These are phyloP conservation scores for Yarrowia porcina DNA, from an alignment of 805 yeast species.

Conservation along the genomic window DNA sequence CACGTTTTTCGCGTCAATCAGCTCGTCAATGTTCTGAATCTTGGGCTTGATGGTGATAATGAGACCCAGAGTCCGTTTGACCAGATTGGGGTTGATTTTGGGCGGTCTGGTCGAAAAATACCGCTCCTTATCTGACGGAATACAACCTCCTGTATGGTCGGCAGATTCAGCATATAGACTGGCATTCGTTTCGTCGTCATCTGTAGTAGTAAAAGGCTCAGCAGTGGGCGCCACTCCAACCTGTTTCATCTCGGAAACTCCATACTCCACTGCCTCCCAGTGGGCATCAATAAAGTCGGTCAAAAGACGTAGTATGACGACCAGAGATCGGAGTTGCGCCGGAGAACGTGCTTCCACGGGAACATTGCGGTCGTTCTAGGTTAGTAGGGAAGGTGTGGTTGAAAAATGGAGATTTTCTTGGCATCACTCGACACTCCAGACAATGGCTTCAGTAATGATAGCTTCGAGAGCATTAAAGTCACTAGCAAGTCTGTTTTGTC, in stretches of 20 bases:
- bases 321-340: conserved; percentile 4
- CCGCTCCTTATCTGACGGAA: neutral
- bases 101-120: conserved; percentile 17
- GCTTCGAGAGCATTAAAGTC: too few species aligned
- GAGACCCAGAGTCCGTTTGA: neutral
- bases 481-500: too few species aligned
- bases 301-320: conserved; percentile 3
- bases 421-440: too few species aligned
- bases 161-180: conserved; percentile 1
- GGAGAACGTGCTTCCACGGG: neutral
- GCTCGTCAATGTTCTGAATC: neutral
- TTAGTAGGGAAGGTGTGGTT: neutral
- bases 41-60: conserved; percentile 23
- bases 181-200: conserved; percentile 9
- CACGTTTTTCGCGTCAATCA: neutral
- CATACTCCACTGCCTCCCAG: conserved; percentile 14
- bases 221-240: neutral
- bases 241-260: neutral
- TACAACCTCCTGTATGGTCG: neutral
- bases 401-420: too few species aligned
- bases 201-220: neutral
- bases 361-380: conserved; percentile 3
- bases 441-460: too few species aligned
- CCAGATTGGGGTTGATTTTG: conserved; percentile 10
- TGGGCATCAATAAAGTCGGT: conserved; percentile 15